Conservation (phyloP, 2,329 filamentous ascomycete species). For the Catunica adiposa region DNA sequence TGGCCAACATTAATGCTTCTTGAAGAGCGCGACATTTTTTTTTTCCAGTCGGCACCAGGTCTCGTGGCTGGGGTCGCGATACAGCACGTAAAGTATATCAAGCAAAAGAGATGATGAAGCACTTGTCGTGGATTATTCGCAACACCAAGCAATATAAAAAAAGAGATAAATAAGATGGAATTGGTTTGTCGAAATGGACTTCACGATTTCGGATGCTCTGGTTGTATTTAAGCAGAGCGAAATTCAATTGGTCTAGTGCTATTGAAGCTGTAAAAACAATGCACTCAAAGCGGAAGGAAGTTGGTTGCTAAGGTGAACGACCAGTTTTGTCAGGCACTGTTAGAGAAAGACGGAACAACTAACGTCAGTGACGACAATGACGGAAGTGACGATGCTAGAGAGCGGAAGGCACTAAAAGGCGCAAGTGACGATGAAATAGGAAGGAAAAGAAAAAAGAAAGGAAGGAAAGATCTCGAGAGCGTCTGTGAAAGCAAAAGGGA, state of each 20-base stretch:
- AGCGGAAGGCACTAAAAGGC: background rate
- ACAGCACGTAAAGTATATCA: background rate
- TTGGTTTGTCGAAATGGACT: background rate
- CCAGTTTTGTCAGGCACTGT: background rate
- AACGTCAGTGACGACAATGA: background rate
- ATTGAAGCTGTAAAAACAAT: background rate
- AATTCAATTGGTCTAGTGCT: background rate
- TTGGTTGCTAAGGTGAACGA: slow-evolving; percentile 15
- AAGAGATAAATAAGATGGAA: background rate
- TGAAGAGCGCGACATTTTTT: slow-evolving; percentile 10
- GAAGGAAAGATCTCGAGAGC: slow-evolving; percentile 3
- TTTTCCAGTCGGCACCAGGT: background rate
- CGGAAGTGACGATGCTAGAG: background rate
- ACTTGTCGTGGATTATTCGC: background rate
- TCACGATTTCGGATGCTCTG: background rate
- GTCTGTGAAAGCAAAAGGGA: slow-evolving; percentile 8
- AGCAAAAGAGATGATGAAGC: slow-evolving; percentile 1
- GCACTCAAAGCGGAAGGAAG: slow-evolving; percentile 9
- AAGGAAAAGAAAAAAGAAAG: slow-evolving; percentile 3
- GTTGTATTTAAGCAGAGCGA: background rate
- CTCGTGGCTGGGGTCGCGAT: background rate
- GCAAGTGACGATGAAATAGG: background rate
- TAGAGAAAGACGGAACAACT: background rate
- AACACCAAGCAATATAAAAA: background rate
- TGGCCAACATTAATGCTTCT: slow-evolving; percentile 27